These are phyloP conservation scores for Glycine soja DNA, from an alignment of 306 rosid species.

Conservation along the genomic window DNA sequence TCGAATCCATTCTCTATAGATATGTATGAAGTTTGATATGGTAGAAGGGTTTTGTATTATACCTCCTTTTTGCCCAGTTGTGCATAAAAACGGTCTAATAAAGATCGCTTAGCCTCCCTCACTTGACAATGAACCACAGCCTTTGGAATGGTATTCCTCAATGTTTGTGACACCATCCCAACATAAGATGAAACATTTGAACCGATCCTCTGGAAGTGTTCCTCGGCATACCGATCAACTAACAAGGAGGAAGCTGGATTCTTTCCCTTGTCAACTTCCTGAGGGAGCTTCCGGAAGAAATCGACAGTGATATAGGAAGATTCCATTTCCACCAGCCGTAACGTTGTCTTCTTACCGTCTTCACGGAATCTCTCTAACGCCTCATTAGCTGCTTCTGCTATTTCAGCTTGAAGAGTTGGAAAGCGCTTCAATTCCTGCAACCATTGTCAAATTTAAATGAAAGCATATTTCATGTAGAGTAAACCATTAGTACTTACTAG, in stretches of 20 bases:
- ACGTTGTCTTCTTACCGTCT: constrained; percentile 78
- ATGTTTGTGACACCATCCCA: constrained; percentile 87
- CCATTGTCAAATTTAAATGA: constrained; percentile 40
- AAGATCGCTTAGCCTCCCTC: constrained; percentile 55
- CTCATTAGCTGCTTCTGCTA: constrained; percentile 78
- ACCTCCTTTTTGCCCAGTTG: constrained; percentile 88
- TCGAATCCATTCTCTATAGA: too few species aligned
- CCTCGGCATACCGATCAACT: constrained; percentile 73
- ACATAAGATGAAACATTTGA: constrained; percentile 84
- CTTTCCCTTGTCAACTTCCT: constrained; percentile 71
- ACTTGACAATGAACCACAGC: constrained; percentile 99
- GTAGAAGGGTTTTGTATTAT: not conserved
- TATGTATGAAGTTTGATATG: too few species aligned
- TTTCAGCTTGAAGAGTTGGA: constrained; percentile 85
- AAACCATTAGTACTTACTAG: not conserved
- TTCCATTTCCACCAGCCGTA: constrained; percentile 96
- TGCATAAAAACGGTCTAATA: constrained; percentile 77
- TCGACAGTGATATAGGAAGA: constrained; percentile 93
- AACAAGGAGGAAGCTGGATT: constrained; percentile 52
- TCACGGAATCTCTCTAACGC: constrained; percentile 91
- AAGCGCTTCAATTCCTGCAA: constrained; percentile 85
- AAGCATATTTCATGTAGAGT: not conserved
- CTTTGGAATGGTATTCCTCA: constrained; percentile 87
- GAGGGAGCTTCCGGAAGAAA: constrained; percentile 92
- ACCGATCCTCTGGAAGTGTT: constrained; percentile 77